phyloP scores from a whole-genome alignment of 352 stramenopile species.

The Pythium rhizo-oryzae region DNA sequence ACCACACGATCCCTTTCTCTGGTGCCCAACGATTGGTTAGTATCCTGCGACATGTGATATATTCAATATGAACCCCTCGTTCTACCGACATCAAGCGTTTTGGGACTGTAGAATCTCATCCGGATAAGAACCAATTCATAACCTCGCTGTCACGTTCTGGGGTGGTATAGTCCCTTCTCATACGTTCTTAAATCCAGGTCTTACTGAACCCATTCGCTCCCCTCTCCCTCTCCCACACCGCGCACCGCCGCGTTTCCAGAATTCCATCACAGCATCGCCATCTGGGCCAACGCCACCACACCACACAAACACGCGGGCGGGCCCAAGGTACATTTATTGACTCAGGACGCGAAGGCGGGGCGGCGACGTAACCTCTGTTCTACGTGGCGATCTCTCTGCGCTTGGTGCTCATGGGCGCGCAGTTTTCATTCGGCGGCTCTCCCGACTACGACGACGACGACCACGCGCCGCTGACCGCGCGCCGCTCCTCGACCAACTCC shows the following conservation, averaged over 20 bases:
- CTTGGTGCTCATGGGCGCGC: no score
- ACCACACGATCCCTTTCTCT: no score
- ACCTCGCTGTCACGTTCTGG: no score
- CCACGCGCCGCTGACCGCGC: conserved; percentile 6
- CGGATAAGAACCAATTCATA: no score
- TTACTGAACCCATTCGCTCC: conserved; percentile 9
- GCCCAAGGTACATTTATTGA: background rate
- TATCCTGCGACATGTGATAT: conserved; percentile 17
- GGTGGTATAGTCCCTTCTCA: no score
- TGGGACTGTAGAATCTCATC: no score
- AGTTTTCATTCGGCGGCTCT: conserved; percentile 29
- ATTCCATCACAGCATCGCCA: conserved; percentile 9
- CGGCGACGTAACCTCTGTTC: no score
- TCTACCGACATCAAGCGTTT: background rate
- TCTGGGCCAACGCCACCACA: conserved; percentile 1
- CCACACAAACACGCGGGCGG: background rate
- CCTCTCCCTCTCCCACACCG: background rate
- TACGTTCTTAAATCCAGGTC: conserved; percentile 10
- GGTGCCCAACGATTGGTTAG: conserved; percentile 15
- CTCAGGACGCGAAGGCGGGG: no score
- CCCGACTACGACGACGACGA: conserved; percentile 25
- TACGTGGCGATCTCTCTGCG: no score
- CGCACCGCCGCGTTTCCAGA: background rate
- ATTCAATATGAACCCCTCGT: background rate
- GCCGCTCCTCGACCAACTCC: background rate